Evolutionary conservation across 1,284 basidiomycete genomes (phyloP), one percentile per base, ranked within the genome.

Genomic region (Earliella scabrosa): DNA sequence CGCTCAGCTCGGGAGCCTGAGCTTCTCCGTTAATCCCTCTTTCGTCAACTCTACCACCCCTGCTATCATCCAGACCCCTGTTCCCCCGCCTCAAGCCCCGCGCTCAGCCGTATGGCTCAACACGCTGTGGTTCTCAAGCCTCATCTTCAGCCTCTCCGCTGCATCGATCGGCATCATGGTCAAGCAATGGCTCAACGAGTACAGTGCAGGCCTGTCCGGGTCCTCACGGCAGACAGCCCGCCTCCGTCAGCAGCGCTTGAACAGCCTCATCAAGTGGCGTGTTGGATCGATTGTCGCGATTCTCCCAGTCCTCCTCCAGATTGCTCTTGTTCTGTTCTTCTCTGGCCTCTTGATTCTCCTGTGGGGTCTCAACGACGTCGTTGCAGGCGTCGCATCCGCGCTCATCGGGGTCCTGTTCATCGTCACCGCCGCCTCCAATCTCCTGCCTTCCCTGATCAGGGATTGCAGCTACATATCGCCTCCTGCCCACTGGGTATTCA

Each of bases 301-400:
- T 13, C 62, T 74, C 2, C 70, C 71, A 1, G 41, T 69, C 5
- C 57, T 73, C 9, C 60, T 73, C n/a, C 67, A 73, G 43, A 40
- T 65, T 16, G 63, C 72, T 0, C 56, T 72, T 3, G 49, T 65
- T 5, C 62, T 73, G 5, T 74, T 73, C 60, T 65, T 73, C 23
- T 58, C 56, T 3, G 73, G 73, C 0, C 31, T 61, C 7, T 41
- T 55, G 10, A 16, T 46, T 51, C 18, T 38, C 14, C 18, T 38
- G 16, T 38, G 36, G 36, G 18, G 16, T 9, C 36, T 38, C 36
- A 16, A 38, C 18, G 8, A 8, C 16, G 36, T 8, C 18, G 18
- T 38, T n/a, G 36, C 36, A n/a, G 18, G 9, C 14, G 16, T 18
- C 3, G 36, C 36, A 18, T n/a, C 36, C 2, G 18, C 18, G 8